Conservation (phyloP, 805 yeast genomes). For the Lachancea dasiensis region DNA sequence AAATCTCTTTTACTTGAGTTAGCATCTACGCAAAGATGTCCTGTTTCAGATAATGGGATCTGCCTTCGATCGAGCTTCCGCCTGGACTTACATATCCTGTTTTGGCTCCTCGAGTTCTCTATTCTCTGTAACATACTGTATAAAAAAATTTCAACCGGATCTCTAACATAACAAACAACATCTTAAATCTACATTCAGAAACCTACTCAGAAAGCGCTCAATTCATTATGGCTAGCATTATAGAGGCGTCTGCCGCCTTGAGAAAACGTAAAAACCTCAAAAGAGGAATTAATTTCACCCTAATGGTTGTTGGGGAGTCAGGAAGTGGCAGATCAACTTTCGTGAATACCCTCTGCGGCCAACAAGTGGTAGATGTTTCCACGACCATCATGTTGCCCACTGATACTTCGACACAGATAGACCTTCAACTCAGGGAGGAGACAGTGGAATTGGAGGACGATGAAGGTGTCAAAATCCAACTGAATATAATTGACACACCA, state of each 20-base stretch:
- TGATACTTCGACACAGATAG: conserved; percentile 45
- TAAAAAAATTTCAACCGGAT: neutral
- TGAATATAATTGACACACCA: conserved; percentile 76
- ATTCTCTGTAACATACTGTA: conserved; percentile 4
- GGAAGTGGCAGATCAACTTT: conserved; percentile 92
- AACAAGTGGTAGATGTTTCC: conserved; percentile 71
- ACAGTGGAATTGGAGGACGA: conserved; percentile 80
- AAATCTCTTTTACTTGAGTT: no score
- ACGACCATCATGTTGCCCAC: conserved; percentile 51
- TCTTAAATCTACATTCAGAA: neutral
- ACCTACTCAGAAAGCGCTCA: neutral
- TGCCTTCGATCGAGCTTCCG: no score
- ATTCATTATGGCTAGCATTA: conserved; percentile 39
- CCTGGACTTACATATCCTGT: no score
- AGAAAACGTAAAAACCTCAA: conserved; percentile 76
- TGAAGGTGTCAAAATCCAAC: conserved; percentile 75
- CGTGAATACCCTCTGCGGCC: conserved; percentile 85
- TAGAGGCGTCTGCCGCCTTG: conserved; percentile 47
- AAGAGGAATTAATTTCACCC: conserved; percentile 77
- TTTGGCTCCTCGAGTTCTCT: neutral
- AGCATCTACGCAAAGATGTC: no score
- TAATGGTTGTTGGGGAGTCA: conserved; percentile 81
- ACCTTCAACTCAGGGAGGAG: conserved; percentile 65
- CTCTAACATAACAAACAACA: neutral
- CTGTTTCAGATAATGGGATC: no score